Evolutionary conservation across 768 basidiomycete species (phyloP).

Genomic region (Mycena leptocephala): DNA sequence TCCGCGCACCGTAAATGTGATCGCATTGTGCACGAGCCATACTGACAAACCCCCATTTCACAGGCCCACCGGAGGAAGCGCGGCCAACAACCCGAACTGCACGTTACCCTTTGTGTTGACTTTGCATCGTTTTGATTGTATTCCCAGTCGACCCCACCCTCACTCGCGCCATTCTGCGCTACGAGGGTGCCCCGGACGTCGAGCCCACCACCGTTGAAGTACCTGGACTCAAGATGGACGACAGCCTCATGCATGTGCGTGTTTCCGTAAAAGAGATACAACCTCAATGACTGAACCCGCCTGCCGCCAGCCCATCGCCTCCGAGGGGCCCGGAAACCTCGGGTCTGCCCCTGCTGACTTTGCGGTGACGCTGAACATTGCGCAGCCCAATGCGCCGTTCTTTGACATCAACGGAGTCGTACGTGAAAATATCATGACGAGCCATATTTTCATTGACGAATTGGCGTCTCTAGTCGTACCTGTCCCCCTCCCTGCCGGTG

Average conservation of each 20-base stretch:
- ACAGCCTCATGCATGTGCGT: slow-evolving; percentile 49
- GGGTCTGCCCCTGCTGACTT: slow-evolving; percentile 33
- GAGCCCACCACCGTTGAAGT: slow-evolving; percentile 50
- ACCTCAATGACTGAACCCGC: background rate
- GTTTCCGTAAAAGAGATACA: background rate
- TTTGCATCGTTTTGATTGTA: too few species aligned
- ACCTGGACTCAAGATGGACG: slow-evolving; percentile 42
- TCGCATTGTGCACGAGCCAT: background rate
- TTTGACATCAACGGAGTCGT: slow-evolving; percentile 8
- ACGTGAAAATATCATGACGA: too few species aligned
- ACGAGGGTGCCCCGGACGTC: slow-evolving; percentile 50
- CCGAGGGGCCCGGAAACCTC: slow-evolving; percentile 24
- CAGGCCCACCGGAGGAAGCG: slow-evolving; percentile 43
- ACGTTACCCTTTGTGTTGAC: background rate
- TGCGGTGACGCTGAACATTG: slow-evolving; percentile 27
- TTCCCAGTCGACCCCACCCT: slow-evolving; percentile 46
- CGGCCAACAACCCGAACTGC: slow-evolving; percentile 47
- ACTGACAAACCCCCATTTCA: background rate
- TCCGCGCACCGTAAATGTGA: slow-evolving; percentile 48
- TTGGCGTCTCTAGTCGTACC: too few species aligned
- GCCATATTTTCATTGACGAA: too few species aligned
- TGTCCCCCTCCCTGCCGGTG: too few species aligned
- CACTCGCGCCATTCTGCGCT: slow-evolving; percentile 57
- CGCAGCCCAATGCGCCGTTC: slow-evolving; percentile 35
- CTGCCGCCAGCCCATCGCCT: slow-evolving; percentile 27